Percentiles rank a stretch among this genome's conserved stretches.
These are phyloP conservation scores for Scortechinia acanthostroma DNA, from an alignment of 2,329 filamentous ascomycete genomes.

Conservation along the genomic window DNA sequence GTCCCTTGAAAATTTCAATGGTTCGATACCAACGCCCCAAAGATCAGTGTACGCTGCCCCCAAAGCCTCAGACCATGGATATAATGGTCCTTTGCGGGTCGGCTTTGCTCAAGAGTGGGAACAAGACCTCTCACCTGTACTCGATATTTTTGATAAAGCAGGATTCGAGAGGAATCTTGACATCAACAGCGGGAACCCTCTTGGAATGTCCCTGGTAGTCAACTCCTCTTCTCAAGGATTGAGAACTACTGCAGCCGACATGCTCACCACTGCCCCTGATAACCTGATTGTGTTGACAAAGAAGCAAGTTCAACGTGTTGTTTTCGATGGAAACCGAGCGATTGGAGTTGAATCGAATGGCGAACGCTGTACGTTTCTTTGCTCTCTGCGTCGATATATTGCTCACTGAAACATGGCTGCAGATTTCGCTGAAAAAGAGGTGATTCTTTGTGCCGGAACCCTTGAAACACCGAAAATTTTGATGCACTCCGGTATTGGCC, in stretches of 20 bases:
- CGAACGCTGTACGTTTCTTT: conserved; percentile 37
- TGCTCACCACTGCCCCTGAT: conserved; percentile 44
- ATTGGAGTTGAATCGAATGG: conserved; percentile 37
- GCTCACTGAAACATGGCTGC: no score
- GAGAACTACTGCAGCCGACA: conserved; percentile 21
- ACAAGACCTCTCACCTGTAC: conserved; percentile 6
- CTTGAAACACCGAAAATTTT: conserved; percentile 31
- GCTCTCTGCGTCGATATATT: conserved; percentile 24
- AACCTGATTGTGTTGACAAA: conserved; percentile 42
- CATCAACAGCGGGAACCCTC: conserved; percentile 10
- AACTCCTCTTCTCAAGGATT: conserved; percentile 7
- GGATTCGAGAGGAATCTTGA: conserved; percentile 9
- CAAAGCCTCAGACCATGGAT: conserved; percentile 9
- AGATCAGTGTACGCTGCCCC: conserved; percentile 42
- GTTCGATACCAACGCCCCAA: conserved; percentile 32
- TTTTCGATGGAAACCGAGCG: conserved; percentile 41
- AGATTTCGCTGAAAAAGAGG: conserved; percentile 32
- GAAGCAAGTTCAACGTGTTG: conserved; percentile 48
- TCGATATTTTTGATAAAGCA: conserved; percentile 7
- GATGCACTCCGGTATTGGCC: conserved; percentile 28
- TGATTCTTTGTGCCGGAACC: conserved; percentile 22
- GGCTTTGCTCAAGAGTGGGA: conserved; percentile 10
- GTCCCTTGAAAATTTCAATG: conserved; percentile 43
- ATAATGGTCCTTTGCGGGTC: conserved; percentile 9
- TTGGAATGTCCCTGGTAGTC: conserved; percentile 9